Conservation (phyloP, 2,329 filamentous ascomycete species). For the Beauveria asiatica region DNA sequence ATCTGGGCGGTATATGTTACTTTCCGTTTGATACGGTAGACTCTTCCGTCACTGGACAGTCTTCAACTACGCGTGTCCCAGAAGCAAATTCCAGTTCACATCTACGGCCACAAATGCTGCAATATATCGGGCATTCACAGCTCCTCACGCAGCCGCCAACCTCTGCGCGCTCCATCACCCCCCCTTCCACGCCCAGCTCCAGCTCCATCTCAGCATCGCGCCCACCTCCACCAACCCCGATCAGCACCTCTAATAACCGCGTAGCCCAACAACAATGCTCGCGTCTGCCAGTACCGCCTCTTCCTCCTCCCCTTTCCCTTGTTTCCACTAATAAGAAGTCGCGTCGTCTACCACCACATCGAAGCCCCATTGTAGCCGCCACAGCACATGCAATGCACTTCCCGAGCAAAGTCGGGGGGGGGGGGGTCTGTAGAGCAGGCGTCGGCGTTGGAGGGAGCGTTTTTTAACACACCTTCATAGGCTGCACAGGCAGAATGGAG, state of each 20-base stretch:
- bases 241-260: conserved; percentile 16
- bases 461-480: too few species aligned
- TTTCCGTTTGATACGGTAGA: too few species aligned
- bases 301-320: not conserved
- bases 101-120: conserved; percentile 9
- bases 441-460: too few species aligned
- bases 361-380: conserved; percentile 16
- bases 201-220: not conserved
- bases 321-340: not conserved
- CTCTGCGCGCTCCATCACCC: conserved; percentile 11
- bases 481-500: too few species aligned
- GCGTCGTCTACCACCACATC: not conserved
- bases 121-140: conserved; percentile 6
- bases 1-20: too few species aligned
- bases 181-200: conserved; percentile 9
- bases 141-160: conserved; percentile 10
- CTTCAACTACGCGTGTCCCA: not conserved
- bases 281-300: conserved; percentile 11
- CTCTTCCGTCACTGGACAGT: too few species aligned
- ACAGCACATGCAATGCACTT: conserved; percentile 11
- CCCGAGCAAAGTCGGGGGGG: conserved; percentile 1
- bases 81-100: too few species aligned
- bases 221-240: conserved; percentile 14
- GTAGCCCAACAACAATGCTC: conserved; percentile 17
- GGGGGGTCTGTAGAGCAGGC: too few species aligned